Base-by-base conservation (phyloP, 2,329 filamentous ascomycete genomes). In the Alternaria atra region DNA sequence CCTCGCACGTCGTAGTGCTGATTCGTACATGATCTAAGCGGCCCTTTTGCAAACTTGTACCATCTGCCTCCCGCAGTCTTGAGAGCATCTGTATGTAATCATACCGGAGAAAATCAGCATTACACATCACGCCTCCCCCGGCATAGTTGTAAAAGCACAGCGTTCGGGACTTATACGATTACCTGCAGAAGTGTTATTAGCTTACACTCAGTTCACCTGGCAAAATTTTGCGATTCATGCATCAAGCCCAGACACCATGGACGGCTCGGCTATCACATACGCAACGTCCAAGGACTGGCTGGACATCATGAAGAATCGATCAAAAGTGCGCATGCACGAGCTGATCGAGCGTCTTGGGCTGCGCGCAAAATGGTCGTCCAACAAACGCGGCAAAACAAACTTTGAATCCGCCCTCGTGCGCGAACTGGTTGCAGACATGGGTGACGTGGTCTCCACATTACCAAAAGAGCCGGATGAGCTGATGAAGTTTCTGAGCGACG, bases 331-430 rank as follows among this genome's bases (percentile, higher is more conserved):
- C 51, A 77, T 77, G 75, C 75, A 77, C 55, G 74, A 77, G 54
- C 59, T 77, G n/a, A 77, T 77, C 23, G 74, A 77, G 44, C 66
- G 73, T 13, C 68, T 77, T 44, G 75, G 75, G 6, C 52, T 77
- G 12, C 71, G 74, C 27, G 74, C 75, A 10, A 77, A 76, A 61
- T 76, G 74, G 74, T 76, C 73, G 29, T 75, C 74, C n/a, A 77
- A 77, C 63, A 77, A 77, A 55, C 75, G 75, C 17, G 75, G 75
- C 51, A 77, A 77, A 56, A 77, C 75, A 15, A 76, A 77, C 35
- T 77, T 77, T 47, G 74, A 77, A 51, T 77, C 73, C 43, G 71
- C 70, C 20, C 55, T 75, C n/a, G 70, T 77, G 13, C 70, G 73
- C 56, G 73, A 75, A 23, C 54, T 77, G 56, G 74, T 77, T n/a